A percentile compares a stretch with the other conserved stretches of the same genome.
phyloP scores from a whole-genome alignment of 1,139 yeast species.

The Lodderomyces parapsilosis region DNA sequence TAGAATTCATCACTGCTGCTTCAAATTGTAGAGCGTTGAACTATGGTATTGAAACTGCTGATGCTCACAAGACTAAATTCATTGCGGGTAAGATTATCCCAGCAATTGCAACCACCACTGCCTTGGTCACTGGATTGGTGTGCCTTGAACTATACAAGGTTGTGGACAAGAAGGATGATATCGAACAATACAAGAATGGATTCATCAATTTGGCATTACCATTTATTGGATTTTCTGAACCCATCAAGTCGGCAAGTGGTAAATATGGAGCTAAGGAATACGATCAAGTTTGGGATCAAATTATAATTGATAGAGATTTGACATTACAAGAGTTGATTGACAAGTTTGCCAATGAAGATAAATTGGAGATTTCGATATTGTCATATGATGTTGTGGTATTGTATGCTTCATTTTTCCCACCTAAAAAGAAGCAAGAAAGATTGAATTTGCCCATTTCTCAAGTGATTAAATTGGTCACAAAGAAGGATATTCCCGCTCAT shows the following conservation, averaged over 20 bases:
- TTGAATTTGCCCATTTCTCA: slow-evolving; percentile 64
- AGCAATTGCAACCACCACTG: slow-evolving; percentile 98
- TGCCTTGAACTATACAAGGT: slow-evolving; percentile 91
- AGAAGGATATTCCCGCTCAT: slow-evolving; percentile 77
- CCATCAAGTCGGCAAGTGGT: slow-evolving; percentile 80
- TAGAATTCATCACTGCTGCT: slow-evolving; percentile 95
- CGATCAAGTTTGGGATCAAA: slow-evolving; percentile 95
- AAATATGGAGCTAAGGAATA: slow-evolving; percentile 77
- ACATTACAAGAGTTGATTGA: slow-evolving; percentile 76
- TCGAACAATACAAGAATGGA: slow-evolving; percentile 93
- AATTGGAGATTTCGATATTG: slow-evolving; percentile 84
- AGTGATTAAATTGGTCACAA: slow-evolving; percentile 77
- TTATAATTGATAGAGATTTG: slow-evolving; percentile 74
- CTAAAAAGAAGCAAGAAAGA: slow-evolving; percentile 83
- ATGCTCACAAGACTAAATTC: slow-evolving; percentile 72
- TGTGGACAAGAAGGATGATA: slow-evolving; percentile 65
- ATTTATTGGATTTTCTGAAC: slow-evolving; percentile 95
- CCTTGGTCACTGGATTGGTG: slow-evolving; percentile 91
- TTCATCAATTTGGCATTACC: slow-evolving; percentile 93
- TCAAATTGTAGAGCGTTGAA: slow-evolving; percentile 94
- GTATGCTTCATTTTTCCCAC: slow-evolving; percentile 93
- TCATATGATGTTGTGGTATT: slow-evolving; percentile 87
- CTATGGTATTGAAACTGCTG: slow-evolving; percentile 80
- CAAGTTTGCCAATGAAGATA: slow-evolving; percentile 76
- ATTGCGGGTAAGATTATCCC: slow-evolving; percentile 96